Percentiles rank a stretch among this genome's conserved stretches.
Evolutionary conservation across 2,329 filamentous ascomycete species (phyloP).

Genomic region (Blastomyces percursus): DNA sequence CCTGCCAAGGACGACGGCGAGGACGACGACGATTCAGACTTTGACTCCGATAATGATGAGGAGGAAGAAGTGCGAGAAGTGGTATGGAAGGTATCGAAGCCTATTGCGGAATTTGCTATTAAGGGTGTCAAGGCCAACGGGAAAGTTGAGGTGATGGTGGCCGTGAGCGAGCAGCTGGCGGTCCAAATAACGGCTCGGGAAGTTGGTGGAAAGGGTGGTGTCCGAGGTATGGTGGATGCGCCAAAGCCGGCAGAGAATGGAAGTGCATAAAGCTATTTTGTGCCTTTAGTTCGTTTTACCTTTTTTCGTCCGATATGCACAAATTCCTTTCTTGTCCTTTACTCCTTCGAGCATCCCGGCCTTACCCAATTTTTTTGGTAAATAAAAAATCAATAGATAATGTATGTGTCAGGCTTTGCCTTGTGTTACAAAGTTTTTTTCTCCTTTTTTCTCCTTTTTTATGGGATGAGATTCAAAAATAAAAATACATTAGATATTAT

Average conservation of each 20-base stretch:
- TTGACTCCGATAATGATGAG: conserved; percentile 48
- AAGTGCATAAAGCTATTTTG: conserved; percentile 15
- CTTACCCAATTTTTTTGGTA: not conserved
- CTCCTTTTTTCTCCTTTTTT: not conserved
- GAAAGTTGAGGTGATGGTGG: conserved; percentile 91
- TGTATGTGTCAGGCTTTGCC: not conserved
- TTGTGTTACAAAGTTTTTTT: not conserved
- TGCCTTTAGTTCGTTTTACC: not conserved
- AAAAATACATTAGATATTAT: conserved; percentile 3
- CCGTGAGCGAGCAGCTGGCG: conserved; percentile 66
- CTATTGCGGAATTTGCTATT: conserved; percentile 76
- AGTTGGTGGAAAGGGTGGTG: conserved; percentile 75
- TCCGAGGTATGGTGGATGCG: conserved; percentile 51
- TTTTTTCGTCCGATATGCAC: conserved; percentile 3
- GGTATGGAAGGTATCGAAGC: conserved; percentile 76
- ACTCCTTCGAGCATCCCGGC: not conserved
- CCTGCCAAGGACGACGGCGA: conserved; percentile 45
- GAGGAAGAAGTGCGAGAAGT: conserved; percentile 83
- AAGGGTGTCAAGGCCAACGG: conserved; percentile 73
- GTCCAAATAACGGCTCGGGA: conserved; percentile 74
- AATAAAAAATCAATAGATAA: conserved; percentile 5
- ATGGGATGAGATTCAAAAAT: not conserved
- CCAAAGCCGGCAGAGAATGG: conserved; percentile 27
- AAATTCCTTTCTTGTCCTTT: not conserved
- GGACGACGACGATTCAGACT: conserved; percentile 44